phyloP scores from a whole-genome alignment of 768 basidiomycete genomes.

The Trametes sanguinea region DNA sequence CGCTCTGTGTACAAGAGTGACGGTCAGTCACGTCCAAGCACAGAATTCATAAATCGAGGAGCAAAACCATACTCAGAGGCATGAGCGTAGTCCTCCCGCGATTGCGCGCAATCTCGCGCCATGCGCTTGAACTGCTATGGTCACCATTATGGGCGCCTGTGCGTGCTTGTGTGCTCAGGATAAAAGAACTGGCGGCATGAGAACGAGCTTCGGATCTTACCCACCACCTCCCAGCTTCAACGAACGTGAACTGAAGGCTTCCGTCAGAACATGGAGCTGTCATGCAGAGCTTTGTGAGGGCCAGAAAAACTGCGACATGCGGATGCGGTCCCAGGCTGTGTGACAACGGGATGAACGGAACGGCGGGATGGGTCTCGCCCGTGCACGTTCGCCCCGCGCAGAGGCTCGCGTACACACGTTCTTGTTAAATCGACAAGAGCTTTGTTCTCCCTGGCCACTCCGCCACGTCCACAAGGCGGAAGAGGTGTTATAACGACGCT shows the following conservation, averaged over 20 bases:
- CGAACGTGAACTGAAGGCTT: background rate
- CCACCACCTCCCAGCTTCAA: background rate
- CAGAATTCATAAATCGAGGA: too few species aligned
- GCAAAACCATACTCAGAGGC: too few species aligned
- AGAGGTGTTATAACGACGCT: background rate
- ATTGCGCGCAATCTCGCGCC: background rate
- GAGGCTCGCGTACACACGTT: background rate
- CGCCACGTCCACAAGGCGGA: background rate
- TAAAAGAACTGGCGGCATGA: background rate
- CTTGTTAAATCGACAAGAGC: background rate
- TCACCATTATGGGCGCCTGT: background rate
- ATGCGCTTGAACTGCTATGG: background rate
- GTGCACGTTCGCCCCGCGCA: background rate
- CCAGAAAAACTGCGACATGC: too few species aligned
- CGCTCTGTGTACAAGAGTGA: background rate
- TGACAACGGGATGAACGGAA: too few species aligned
- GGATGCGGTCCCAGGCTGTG: too few species aligned
- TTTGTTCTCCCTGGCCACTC: background rate
- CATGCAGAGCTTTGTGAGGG: too few species aligned
- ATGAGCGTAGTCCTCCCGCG: too few species aligned
- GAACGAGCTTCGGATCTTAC: constrained; percentile 1
- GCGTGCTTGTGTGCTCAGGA: background rate
- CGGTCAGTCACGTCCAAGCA: too few species aligned
- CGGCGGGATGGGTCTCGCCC: background rate
- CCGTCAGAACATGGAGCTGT: background rate